Conservation (phyloP, 2,329 filamentous ascomycete genomes). For the Aspergillus transmontanensis region DNA sequence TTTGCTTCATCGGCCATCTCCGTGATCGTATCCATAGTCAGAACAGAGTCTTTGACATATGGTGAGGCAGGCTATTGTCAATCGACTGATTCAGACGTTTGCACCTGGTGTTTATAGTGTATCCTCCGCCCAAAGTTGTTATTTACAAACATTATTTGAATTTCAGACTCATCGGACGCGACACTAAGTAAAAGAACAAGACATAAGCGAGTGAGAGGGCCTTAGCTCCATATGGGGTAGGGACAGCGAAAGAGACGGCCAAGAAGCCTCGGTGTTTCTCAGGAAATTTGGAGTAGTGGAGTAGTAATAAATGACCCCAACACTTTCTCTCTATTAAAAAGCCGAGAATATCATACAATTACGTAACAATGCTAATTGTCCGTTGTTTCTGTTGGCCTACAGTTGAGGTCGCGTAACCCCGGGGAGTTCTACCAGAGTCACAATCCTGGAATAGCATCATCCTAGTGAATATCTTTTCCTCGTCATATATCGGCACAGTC, state of each 20-base stretch:
- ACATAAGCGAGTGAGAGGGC: background rate
- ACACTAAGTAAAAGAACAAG: background rate
- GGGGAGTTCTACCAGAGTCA: background rate
- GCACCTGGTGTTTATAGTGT: background rate
- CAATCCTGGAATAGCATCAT: background rate
- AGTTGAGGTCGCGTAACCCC: background rate
- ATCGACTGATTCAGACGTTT: background rate
- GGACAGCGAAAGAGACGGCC: no score
- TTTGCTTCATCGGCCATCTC: background rate
- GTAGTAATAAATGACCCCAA: background rate
- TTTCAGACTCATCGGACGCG: background rate
- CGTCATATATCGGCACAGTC: no score
- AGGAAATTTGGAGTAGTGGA: background rate
- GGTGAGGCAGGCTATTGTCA: background rate
- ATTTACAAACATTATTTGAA: background rate
- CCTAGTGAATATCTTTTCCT: background rate
- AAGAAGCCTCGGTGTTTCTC: background rate
- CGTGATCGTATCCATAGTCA: background rate
- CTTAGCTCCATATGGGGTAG: background rate
- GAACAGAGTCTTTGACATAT: background rate
- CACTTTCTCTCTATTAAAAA: background rate
- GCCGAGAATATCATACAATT: background rate
- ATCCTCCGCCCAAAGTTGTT: background rate
- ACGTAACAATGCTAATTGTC: background rate
- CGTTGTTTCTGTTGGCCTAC: no score